Evolutionary conservation across 768 basidiomycete genomes (phyloP).

Genomic region (Termitomyces sp.): DNA sequence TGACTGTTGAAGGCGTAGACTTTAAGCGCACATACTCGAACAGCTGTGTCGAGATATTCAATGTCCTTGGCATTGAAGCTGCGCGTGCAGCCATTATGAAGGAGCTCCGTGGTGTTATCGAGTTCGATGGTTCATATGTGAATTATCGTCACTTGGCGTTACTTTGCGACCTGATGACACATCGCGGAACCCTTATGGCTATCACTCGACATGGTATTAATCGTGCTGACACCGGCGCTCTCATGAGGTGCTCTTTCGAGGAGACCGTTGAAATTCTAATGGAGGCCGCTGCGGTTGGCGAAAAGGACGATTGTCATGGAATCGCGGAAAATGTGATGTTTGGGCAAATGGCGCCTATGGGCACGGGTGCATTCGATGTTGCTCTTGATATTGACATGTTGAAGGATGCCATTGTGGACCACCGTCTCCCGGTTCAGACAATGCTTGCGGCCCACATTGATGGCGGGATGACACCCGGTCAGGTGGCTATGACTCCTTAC

Average conservation of each 20-base stretch:
- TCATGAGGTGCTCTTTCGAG: conserved; percentile 99
- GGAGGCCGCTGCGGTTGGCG: conserved; percentile 97
- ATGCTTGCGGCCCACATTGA: conserved; percentile 76
- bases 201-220: conserved; percentile 99
- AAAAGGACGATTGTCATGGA: conserved; percentile 97
- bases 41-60: conserved; percentile 92
- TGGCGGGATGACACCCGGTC: conserved; percentile 87
- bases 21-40: conserved; percentile 92
- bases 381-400: conserved; percentile 97
- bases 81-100: conserved; percentile 91
- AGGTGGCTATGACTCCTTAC: conserved; percentile 95
- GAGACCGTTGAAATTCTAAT: conserved; percentile 99
- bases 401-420: conserved; percentile 97
- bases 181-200: conserved; percentile 91
- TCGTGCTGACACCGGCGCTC: conserved; percentile 95
- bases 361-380: conserved; percentile 94
- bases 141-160: conserved; percentile 96
- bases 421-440: conserved; percentile 81
- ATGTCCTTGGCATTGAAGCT: conserved; percentile 95
- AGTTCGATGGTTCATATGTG: conserved; percentile 99
- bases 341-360: conserved; percentile 99
- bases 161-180: conserved; percentile 98
- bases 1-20: conserved; percentile 95
- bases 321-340: conserved; percentile 99
- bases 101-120: conserved; percentile 93